phyloP scores from a whole-genome alignment of 2,329 filamentous ascomycete genomes.

The Lecanicillium sp. region DNA sequence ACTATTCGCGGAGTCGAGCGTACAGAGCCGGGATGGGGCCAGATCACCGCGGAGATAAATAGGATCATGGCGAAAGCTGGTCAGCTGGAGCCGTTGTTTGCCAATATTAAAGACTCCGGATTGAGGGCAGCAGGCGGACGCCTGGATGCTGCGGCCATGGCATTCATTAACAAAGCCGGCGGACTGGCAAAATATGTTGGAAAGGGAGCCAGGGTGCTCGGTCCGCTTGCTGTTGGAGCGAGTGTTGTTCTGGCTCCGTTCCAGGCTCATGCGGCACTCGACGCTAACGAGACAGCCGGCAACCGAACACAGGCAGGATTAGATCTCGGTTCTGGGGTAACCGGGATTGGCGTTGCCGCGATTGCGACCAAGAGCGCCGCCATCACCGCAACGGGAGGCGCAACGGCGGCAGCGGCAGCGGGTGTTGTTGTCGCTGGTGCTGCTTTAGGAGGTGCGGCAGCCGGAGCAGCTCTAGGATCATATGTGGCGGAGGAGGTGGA shows the following conservation, averaged over 20 bases:
- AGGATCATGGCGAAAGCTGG: slow-evolving; percentile 1
- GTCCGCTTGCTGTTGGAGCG: neutral
- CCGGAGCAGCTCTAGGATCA: neutral
- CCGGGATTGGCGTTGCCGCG: neutral
- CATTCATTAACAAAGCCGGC: neutral
- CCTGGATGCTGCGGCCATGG: neutral
- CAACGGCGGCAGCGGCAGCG: neutral
- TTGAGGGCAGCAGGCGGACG: neutral
- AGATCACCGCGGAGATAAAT: neutral
- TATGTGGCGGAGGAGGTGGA: slow-evolving; percentile 3
- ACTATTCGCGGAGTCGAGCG: slow-evolving; percentile 3
- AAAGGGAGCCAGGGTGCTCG: neutral
- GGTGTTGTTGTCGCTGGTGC: neutral
- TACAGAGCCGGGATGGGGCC: neutral
- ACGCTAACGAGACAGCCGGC: neutral
- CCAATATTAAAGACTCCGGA: neutral
- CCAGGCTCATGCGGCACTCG: slow-evolving; percentile 1
- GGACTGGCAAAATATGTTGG: neutral
- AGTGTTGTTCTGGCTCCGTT: neutral
- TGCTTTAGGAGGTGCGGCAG: neutral
- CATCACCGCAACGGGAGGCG: slow-evolving; percentile 1
- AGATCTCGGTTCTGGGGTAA: slow-evolving; percentile 1
- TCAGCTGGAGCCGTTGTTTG: slow-evolving; percentile 2
- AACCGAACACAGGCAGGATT: slow-evolving; percentile 1
- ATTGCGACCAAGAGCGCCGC: slow-evolving; percentile 2